Percentiles rank a stretch among this genome's conserved stretches.
These are phyloP conservation scores for Ogataea neopini DNA, from an alignment of 805 yeast species.

Conservation along the genomic window DNA sequence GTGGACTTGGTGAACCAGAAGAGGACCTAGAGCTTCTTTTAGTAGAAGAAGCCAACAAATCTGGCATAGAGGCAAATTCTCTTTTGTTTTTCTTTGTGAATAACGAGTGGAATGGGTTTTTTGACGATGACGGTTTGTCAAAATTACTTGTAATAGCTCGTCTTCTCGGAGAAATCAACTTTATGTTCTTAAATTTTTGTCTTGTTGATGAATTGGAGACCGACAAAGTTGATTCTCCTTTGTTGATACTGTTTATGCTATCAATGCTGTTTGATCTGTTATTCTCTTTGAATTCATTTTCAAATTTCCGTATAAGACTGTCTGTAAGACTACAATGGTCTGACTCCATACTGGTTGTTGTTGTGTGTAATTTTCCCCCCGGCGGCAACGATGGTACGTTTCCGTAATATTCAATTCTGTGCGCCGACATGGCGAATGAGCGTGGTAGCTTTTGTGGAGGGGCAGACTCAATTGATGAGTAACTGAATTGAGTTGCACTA, in stretches of 20 bases:
- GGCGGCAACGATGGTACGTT: conserved; percentile 6
- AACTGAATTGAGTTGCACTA: not conserved
- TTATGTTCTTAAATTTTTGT: conserved; percentile 13
- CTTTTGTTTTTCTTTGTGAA: conserved; percentile 16
- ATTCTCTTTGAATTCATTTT: conserved; percentile 16
- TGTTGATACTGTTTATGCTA: not conserved
- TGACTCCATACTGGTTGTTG: not conserved
- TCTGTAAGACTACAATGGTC: conserved; percentile 21
- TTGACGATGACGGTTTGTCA: conserved; percentile 1
- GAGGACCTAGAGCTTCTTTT: not conserved
- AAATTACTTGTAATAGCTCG: conserved; percentile 7
- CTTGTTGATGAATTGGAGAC: not conserved
- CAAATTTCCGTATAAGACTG: conserved; percentile 20
- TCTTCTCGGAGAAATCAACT: conserved; percentile 18
- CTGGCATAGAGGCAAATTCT: conserved; percentile 6
- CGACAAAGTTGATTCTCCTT: not conserved
- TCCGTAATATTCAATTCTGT: not conserved
- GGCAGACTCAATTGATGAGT: conserved; percentile 2
- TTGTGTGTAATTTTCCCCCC: not conserved
- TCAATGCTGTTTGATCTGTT: not conserved
- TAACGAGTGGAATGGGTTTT: conserved; percentile 19
- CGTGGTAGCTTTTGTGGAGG: conserved; percentile 2
- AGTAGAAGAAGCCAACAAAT: not conserved
- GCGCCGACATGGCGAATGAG: conserved; percentile 4
- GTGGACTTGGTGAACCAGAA: conserved; percentile 1